Conservation (phyloP, 768 basidiomycete species). For the Amanita muscaria region DNA sequence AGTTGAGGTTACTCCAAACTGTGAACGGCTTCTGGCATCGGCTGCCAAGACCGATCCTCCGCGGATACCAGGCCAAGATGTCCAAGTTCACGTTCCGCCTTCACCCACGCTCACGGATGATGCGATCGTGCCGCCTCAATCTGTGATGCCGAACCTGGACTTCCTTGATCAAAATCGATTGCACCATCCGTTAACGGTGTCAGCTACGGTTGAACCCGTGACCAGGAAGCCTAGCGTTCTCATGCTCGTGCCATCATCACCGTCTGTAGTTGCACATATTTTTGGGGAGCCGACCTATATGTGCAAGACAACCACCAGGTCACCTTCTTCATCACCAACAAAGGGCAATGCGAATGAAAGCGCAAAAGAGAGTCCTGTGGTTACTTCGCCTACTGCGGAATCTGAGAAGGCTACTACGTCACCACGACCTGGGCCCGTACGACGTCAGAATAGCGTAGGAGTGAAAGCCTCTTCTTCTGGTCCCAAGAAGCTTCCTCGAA, state of each 20-base stretch:
- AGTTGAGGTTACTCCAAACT: background rate
- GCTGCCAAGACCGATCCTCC: background rate
- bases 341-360: background rate
- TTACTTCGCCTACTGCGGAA: background rate
- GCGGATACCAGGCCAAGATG: background rate
- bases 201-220: background rate
- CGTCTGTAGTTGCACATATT: conserved; percentile 14
- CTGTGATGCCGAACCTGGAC: background rate
- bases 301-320: background rate
- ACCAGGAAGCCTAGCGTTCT: background rate
- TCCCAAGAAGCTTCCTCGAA: background rate
- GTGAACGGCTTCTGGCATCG: background rate
- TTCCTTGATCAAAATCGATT: background rate
- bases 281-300: background rate
- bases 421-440: conserved; percentile 5
- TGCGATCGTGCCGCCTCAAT: background rate
- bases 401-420: conserved; percentile 1
- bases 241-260: conserved; percentile 4
- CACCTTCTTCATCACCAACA: background rate
- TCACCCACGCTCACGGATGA: conserved; percentile 15
- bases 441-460: conserved; percentile 10
- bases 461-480: conserved; percentile 2
- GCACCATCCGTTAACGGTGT: background rate
- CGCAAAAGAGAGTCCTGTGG: background rate
- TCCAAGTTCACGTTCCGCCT: conserved; percentile 10